Evolutionary conservation across 2,329 filamentous ascomycete species (phyloP).

Genomic region (Ophiostoma australiae): DNA sequence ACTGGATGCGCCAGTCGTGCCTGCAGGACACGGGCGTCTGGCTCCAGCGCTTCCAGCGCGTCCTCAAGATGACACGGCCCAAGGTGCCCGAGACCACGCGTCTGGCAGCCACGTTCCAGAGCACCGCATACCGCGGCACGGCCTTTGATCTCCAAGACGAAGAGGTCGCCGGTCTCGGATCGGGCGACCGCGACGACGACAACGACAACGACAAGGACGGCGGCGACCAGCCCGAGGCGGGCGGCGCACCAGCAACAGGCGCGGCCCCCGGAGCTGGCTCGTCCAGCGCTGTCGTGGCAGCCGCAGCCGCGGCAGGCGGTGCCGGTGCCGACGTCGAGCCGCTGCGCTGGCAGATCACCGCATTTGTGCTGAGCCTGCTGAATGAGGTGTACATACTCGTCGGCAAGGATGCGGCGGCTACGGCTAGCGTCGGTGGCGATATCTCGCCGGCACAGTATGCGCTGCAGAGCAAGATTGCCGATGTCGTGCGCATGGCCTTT

Average conservation of each 20-base stretch:
- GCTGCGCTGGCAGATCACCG: conserved; percentile 89
- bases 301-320: conserved; percentile 30
- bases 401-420: conserved; percentile 69
- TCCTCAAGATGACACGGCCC: conserved; percentile 79
- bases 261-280: neutral
- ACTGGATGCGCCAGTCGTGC: conserved; percentile 90
- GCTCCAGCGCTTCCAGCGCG: conserved; percentile 81
- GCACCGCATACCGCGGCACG: conserved; percentile 41
- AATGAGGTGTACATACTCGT: conserved; percentile 76
- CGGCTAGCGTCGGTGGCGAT: conserved; percentile 51
- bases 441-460: conserved; percentile 66
- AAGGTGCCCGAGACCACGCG: conserved; percentile 53
- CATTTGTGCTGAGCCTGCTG: conserved; percentile 87
- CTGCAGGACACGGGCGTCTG: conserved; percentile 74
- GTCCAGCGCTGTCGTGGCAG: neutral
- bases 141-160: conserved; percentile 86
- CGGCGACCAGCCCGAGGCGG: conserved; percentile 27
- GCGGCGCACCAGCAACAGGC: neutral
- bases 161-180: conserved; percentile 88
- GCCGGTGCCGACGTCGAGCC: conserved; percentile 70
- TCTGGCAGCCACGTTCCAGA: conserved; percentile 24
- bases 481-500: conserved; percentile 94
- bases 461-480: conserved; percentile 77
- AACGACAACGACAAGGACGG: conserved; percentile 47
- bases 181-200: conserved; percentile 51